Evolutionary conservation across 2,329 filamentous ascomycete species (phyloP).

Genomic region (Eutypa lata): DNA sequence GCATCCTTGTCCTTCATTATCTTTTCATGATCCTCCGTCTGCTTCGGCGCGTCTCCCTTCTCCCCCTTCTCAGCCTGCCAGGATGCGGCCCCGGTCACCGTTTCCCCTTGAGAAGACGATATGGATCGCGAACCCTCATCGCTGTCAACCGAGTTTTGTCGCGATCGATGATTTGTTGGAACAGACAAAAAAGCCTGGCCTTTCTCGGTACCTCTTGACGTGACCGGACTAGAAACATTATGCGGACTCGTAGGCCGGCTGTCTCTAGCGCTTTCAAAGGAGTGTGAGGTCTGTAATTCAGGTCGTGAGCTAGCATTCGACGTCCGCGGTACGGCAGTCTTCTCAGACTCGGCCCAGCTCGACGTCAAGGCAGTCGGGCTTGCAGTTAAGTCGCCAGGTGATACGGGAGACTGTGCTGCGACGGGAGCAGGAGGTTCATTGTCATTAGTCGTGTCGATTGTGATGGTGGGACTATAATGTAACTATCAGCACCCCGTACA

Average conservation of each 20-base stretch:
- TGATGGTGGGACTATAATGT: constrained; percentile 30
- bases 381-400: constrained; percentile 23
- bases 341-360: constrained; percentile 24
- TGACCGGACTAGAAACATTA: constrained; percentile 62
- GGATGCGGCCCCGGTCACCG: constrained; percentile 51
- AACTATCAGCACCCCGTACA: constrained; percentile 7
- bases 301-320: constrained; percentile 24
- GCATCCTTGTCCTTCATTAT: constrained; percentile 66
- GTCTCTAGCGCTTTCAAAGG: constrained; percentile 60
- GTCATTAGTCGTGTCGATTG: constrained; percentile 33
- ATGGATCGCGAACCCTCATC: constrained; percentile 57
- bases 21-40: constrained; percentile 43
- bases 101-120: constrained; percentile 59
- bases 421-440: constrained; percentile 17
- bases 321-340: constrained; percentile 10
- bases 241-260: constrained; percentile 69
- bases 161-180: constrained; percentile 56
- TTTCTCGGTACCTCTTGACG: constrained; percentile 44
- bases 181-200: constrained; percentile 60
- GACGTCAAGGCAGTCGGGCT: constrained; percentile 28
- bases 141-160: constrained; percentile 69
- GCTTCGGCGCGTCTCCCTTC: constrained; percentile 27
- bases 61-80: constrained; percentile 39
- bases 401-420: constrained; percentile 23
- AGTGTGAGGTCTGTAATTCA: constrained; percentile 53